Percentiles rank a stretch among this genome's conserved stretches.
Evolutionary conservation across 202 grass and related monocot genomes (phyloP).

Genomic region (Carex arenaria): DNA sequence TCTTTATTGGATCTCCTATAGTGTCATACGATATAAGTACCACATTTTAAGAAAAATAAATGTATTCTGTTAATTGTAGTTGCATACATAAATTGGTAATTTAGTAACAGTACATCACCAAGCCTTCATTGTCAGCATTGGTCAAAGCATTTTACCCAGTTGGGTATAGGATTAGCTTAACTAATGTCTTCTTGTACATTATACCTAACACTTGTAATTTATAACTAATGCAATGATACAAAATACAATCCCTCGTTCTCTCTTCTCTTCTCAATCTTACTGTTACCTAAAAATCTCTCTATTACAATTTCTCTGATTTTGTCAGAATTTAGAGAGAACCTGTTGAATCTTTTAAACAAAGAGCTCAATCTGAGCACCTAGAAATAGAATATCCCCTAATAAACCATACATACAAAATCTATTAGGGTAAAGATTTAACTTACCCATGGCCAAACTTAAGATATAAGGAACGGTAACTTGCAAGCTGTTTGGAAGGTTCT

Average conservation of each 20-base stretch:
- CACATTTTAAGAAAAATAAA: not conserved
- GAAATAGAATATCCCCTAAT: not conserved
- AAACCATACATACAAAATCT: not conserved
- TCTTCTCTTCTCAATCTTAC: too few species aligned
- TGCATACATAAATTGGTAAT: not conserved
- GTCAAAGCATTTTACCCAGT: too few species aligned
- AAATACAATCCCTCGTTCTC: too few species aligned
- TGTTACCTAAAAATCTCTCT: too few species aligned
- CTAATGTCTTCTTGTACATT: too few species aligned
- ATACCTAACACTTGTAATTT: too few species aligned
- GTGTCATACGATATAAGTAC: not conserved
- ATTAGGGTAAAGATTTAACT: not conserved
- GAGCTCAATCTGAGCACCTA: not conserved
- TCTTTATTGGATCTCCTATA: conserved; percentile 81
- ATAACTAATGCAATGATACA: too few species aligned
- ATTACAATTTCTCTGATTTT: too few species aligned
- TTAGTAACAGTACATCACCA: too few species aligned
- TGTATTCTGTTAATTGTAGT: not conserved
- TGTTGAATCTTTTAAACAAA: not conserved
- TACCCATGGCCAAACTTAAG: conserved; percentile 69
- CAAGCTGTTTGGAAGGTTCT: conserved; percentile 55
- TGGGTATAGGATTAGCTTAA: too few species aligned
- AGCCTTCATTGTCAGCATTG: too few species aligned
- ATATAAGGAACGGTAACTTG: conserved; percentile 58
- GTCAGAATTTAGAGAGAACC: not conserved